phyloP scores from a whole-genome alignment of 805 yeast genomes.

The Teunomyces panamensis region DNA sequence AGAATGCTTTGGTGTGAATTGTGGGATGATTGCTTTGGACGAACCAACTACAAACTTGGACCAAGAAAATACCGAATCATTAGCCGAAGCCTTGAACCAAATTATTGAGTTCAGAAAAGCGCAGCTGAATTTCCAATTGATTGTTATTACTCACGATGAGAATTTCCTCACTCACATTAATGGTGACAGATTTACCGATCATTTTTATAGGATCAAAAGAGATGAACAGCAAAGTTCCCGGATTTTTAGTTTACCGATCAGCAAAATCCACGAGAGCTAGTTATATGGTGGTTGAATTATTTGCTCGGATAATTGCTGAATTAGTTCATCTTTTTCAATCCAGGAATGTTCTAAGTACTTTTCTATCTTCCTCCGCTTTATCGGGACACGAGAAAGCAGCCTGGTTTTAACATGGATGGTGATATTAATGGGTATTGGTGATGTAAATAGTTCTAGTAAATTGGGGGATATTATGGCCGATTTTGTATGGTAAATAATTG shows the following conservation, averaged over 20 bases:
- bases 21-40: constrained; percentile 94
- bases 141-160: constrained; percentile 96
- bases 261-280: constrained; percentile 30
- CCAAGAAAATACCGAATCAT: constrained; percentile 79
- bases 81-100: constrained; percentile 74
- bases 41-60: constrained; percentile 98
- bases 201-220: constrained; percentile 77
- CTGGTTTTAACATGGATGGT: constrained; percentile 49
- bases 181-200: constrained; percentile 82
- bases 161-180: constrained; percentile 81
- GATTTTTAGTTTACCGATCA: constrained; percentile 51
- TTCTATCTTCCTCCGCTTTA: constrained; percentile 55
- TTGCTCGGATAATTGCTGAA: not conserved
- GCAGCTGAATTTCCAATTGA: constrained; percentile 88
- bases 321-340: constrained; percentile 62
- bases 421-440: constrained; percentile 30
- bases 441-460: constrained; percentile 29
- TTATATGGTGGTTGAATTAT: not conserved
- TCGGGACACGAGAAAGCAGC: constrained; percentile 47
- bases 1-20: constrained; percentile 90
- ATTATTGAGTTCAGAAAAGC: constrained; percentile 71
- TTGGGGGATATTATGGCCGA: constrained; percentile 20
- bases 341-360: constrained; percentile 76
- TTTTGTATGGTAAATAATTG: constrained; percentile 40
- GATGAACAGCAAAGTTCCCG: constrained; percentile 79